Conservation (phyloP, 2,329 filamentous ascomycete species). For the Claviceps citrina region DNA sequence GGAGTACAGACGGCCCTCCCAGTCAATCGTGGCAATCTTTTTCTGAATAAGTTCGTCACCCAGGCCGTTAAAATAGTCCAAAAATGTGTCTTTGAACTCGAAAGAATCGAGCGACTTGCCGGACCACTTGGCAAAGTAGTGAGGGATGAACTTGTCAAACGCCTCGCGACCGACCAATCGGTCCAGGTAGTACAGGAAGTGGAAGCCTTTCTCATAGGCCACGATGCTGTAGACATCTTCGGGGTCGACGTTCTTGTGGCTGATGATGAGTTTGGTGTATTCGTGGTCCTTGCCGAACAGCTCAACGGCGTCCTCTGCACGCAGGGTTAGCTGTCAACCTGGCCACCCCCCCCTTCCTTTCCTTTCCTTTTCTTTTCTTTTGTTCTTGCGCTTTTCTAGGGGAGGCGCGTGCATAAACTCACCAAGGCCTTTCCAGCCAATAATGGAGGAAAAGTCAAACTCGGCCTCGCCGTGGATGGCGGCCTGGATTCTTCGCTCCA, state of each 20-base stretch:
- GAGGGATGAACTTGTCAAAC: slow-evolving; percentile 89
- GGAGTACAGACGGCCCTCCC: slow-evolving; percentile 79
- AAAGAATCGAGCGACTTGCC: slow-evolving; percentile 81
- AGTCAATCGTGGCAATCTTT: slow-evolving; percentile 62
- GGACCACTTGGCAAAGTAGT: slow-evolving; percentile 80
- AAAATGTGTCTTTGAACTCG: slow-evolving; percentile 78
- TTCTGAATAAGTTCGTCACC: slow-evolving; percentile 47
- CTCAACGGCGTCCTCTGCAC: slow-evolving; percentile 55
- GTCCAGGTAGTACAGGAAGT: slow-evolving; percentile 84
- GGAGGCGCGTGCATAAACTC: slow-evolving; percentile 8
- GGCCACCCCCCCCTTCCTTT: not conserved
- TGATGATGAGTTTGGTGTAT: slow-evolving; percentile 81
- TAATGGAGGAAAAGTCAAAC: slow-evolving; percentile 88
- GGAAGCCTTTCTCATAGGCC: slow-evolving; percentile 94
- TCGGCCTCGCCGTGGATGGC: slow-evolving; percentile 68
- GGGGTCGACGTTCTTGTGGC: slow-evolving; percentile 79
- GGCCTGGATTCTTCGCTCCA: slow-evolving; percentile 72
- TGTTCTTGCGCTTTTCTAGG: not conserved
- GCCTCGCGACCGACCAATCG: slow-evolving; percentile 68
- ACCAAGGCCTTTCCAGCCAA: slow-evolving; percentile 81
- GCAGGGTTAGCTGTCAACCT: not conserved
- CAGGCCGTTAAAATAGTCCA: slow-evolving; percentile 62
- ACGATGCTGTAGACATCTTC: slow-evolving; percentile 89
- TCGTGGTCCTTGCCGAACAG: slow-evolving; percentile 71
- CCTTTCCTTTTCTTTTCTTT: not conserved